A percentile compares a stretch with the other conserved stretches of the same genome.
Conservation (phyloP, 768 basidiomycete species). For the Suillus subalutaceus region DNA sequence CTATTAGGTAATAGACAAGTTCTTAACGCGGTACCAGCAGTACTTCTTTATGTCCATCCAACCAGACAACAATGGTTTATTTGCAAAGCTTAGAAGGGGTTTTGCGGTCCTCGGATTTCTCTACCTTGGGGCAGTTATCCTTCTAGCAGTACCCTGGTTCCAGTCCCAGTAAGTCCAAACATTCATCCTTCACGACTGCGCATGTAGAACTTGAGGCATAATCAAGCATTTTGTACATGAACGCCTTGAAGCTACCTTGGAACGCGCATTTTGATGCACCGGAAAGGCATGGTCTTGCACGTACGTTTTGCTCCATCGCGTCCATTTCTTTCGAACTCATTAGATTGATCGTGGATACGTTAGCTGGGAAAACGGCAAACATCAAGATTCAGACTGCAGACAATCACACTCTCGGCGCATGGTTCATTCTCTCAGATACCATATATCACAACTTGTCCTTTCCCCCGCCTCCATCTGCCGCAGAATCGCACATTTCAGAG, state of each 20-base stretch:
- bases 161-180: conserved; percentile 63
- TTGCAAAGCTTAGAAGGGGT: conserved; percentile 33
- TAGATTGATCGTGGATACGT: background rate
- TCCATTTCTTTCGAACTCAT: background rate
- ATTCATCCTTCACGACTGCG: conserved; percentile 19
- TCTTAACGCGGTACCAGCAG: background rate
- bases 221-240: conserved; percentile 61
- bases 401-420: conserved; percentile 80
- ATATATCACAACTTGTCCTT: conserved; percentile 56
- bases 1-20: background rate
- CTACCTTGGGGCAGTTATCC: conserved; percentile 54
- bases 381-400: conserved; percentile 73
- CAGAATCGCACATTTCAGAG: conserved; percentile 46
- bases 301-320: conserved; percentile 43
- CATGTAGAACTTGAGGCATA: conserved; percentile 19
- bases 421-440: conserved; percentile 76
- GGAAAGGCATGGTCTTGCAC: conserved; percentile 80
- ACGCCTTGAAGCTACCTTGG: conserved; percentile 65
- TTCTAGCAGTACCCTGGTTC: conserved; percentile 63
- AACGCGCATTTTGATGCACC: conserved; percentile 67
- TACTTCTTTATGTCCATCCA: background rate
- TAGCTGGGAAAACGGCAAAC: conserved; percentile 81
- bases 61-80: conserved; percentile 14
- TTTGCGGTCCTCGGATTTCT: conserved; percentile 48
- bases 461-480: conserved; percentile 38